Evolutionary conservation across 371 early-diverging fungal species (phyloP).

Genomic region (Catenaria anguillulae): DNA sequence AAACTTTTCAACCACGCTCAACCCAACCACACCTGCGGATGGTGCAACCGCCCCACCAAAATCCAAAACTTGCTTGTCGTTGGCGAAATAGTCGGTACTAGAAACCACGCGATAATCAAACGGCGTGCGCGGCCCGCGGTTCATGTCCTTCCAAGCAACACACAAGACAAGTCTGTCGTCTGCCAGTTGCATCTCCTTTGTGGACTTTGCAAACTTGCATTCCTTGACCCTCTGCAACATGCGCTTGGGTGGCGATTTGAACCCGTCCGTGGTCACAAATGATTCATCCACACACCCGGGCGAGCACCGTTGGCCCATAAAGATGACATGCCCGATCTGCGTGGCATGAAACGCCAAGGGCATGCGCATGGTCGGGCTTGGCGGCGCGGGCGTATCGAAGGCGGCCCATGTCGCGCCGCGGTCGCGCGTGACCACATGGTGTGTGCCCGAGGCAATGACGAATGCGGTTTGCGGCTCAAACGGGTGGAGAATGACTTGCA

Average conservation of each 20-base stretch:
- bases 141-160: slow-evolving; percentile 34
- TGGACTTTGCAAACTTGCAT: slow-evolving; percentile 54
- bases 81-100: slow-evolving; percentile 41
- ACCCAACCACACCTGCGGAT: slow-evolving; percentile 36
- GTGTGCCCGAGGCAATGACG: neutral
- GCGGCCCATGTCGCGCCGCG: slow-evolving; percentile 44
- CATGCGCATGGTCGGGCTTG: slow-evolving; percentile 24
- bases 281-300: slow-evolving; percentile 35
- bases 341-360: slow-evolving; percentile 50
- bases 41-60: slow-evolving; percentile 24
- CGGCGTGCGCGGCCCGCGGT: slow-evolving; percentile 22
- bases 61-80: slow-evolving; percentile 25
- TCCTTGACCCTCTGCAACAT: slow-evolving; percentile 33
- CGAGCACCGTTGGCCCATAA: slow-evolving; percentile 23
- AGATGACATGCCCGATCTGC: slow-evolving; percentile 39
- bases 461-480: no score
- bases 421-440: slow-evolving; percentile 50
- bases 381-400: slow-evolving; percentile 36
- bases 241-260: slow-evolving; percentile 32
- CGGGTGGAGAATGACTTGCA: no score
- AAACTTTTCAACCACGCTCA: slow-evolving; percentile 46
- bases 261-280: slow-evolving; percentile 49
- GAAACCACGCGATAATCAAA: slow-evolving; percentile 38
- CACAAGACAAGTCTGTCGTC: slow-evolving; percentile 48
- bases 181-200: slow-evolving; percentile 29